Evolutionary conservation across 2,329 filamentous ascomycete species (phyloP), one percentile per base, ranked within the genome.

Genomic region (Diaporthe eres): DNA sequence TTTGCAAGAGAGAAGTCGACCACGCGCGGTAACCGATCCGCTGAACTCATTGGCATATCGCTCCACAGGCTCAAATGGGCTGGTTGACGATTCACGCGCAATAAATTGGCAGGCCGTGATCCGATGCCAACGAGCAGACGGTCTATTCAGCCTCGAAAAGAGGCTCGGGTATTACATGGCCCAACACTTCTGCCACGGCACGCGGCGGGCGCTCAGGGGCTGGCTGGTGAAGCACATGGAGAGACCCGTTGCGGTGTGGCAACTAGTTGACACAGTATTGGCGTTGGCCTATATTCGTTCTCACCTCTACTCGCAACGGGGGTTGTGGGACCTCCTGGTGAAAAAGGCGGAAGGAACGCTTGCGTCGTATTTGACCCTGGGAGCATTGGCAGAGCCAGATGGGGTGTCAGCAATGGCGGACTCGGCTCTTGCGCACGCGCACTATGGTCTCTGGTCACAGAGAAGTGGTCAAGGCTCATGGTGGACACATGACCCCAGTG

Each of bases 361-460:
- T 10, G 25, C 42, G 3, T 60, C 53, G 25, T 42, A 12, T 13
- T 22, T 72, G 28, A 22, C 5, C 2, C 19, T 10, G 5, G 39
- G 13, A 6, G 8, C 37, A 12, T 55, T 19, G 34, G 28, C 2
- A 4, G 7, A 28, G 22, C 39, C 25, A 22, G 55, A 72, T 9
- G 70, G 39, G 13, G 2, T 61, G 1, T 49, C n/a, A 19, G 53
- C 37, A 0, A 25, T 57, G 39, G 55, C 70, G 25, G 25, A 47
- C 25, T 72, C 70, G 19, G 53, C 42, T 10, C n/a, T 72, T 34
- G 70, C 39, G 39, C 70, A 71, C 25, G 68, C 70, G 34, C 70
- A 72, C 19, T 60, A 60, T 13, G 34, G 53, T 12, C 10, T 19
- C 6, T 44, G 3, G 4, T 47, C 61, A 22, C 42, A 65, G 4